phyloP scores from a whole-genome alignment of 305 asterid genomes.

The Ajuga reptans region DNA sequence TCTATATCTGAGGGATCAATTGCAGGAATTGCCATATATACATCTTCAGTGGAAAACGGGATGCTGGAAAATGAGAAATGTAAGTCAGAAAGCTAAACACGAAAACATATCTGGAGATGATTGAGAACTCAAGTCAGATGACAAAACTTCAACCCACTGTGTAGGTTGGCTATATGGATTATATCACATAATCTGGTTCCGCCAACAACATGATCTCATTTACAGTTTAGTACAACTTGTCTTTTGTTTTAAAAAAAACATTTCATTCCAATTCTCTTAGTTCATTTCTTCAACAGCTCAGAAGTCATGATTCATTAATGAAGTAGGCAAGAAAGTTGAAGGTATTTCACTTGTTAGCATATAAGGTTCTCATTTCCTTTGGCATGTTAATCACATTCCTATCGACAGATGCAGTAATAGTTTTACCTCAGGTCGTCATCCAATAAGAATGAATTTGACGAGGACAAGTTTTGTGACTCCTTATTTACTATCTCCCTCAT shows the following conservation, averaged over 20 bases:
- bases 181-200: neutral
- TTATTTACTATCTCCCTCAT: slow-evolving; percentile 84
- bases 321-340: neutral
- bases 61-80: slow-evolving; percentile 37
- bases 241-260: neutral
- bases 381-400: neutral
- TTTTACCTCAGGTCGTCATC: slow-evolving; percentile 91
- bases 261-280: neutral
- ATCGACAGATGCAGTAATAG: neutral
- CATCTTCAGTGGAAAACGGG: slow-evolving; percentile 92
- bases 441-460: slow-evolving; percentile 87
- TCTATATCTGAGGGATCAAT: slow-evolving; percentile 66
- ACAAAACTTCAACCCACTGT: neutral
- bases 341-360: neutral
- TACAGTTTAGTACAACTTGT: neutral
- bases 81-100: neutral
- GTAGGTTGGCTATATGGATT: neutral
- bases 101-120: neutral
- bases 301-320: neutral
- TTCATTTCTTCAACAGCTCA: neutral
- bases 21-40: slow-evolving; percentile 86
- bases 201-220: too few species aligned
- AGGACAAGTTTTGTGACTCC: slow-evolving; percentile 68
- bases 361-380: neutral
- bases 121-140: neutral